Conservation (phyloP, 73 alveolate genomes). For the Blepharisma stoltei region DNA sequence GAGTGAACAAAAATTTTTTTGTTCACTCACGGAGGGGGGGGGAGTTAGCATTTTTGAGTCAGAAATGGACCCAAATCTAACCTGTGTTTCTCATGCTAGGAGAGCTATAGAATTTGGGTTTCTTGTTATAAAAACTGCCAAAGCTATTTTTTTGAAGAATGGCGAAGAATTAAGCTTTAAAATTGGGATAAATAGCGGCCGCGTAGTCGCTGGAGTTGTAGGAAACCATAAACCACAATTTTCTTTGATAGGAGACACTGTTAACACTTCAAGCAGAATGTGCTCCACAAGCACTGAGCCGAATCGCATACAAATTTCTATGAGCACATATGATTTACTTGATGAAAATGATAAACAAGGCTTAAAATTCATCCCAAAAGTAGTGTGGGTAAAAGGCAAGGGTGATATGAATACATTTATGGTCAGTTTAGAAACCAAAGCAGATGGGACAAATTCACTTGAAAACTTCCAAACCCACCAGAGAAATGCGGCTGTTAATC, state of each 20-base stretch:
- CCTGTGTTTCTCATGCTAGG: slow-evolving; percentile 18
- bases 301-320: slow-evolving; percentile 40
- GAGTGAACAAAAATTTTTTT: no score
- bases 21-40: no score
- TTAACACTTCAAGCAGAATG: slow-evolving; percentile 94
- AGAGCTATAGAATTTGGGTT: slow-evolving; percentile 12
- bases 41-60: not conserved
- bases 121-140: not conserved
- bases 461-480: not conserved
- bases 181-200: slow-evolving; percentile 96
- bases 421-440: slow-evolving; percentile 7
- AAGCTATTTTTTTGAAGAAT: slow-evolving; percentile 11
- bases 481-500: not conserved
- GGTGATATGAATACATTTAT: slow-evolving; percentile 45
- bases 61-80: slow-evolving; percentile 29
- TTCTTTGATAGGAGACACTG: slow-evolving; percentile 95
- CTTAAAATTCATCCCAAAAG: slow-evolving; percentile 14
- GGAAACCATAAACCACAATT: slow-evolving; percentile 97
- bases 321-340: not conserved
- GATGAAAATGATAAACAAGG: not conserved
- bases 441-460: not conserved
- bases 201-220: slow-evolving; percentile 95
- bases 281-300: slow-evolving; percentile 51
- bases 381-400: slow-evolving; percentile 53
- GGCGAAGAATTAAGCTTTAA: slow-evolving; percentile 61